Conservation (phyloP, 2,329 filamentous ascomycete genomes). For the Didymella glomerata region DNA sequence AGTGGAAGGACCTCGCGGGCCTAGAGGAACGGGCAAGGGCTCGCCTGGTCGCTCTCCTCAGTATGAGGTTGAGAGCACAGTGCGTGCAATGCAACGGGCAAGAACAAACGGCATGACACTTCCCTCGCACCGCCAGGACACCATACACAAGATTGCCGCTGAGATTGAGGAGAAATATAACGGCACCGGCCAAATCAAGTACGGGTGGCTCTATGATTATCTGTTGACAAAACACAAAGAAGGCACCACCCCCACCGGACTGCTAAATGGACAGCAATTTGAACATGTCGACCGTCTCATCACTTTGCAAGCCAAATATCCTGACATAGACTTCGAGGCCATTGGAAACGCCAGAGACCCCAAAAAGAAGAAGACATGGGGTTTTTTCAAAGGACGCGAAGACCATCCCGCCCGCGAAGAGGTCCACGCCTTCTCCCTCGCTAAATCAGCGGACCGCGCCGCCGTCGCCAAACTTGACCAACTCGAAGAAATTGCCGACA, state of each 20-base stretch:
- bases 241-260: constrained; percentile 33
- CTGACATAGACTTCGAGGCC: constrained; percentile 21
- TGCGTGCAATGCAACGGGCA: constrained; percentile 34
- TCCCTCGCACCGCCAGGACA: constrained; percentile 37
- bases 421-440: constrained; percentile 6
- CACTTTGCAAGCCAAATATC: constrained; percentile 23
- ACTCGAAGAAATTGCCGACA: constrained; percentile 32
- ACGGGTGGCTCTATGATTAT: constrained; percentile 27
- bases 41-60: constrained; percentile 37
- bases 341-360: constrained; percentile 5
- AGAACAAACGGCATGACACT: constrained; percentile 34
- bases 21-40: constrained; percentile 26
- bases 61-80: constrained; percentile 41
- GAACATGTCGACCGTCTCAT: constrained; percentile 18
- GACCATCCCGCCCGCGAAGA: constrained; percentile 21
- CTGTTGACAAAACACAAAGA: constrained; percentile 32
- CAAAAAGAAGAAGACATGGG: background rate
- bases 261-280: constrained; percentile 25
- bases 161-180: constrained; percentile 32
- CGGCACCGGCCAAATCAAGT: constrained; percentile 30
- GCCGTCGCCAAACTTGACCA: constrained; percentile 12
- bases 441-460: constrained; percentile 11
- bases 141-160: constrained; percentile 39
- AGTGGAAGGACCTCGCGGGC: constrained; percentile 25
- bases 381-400: background rate